phyloP scores from a whole-genome alignment of 2,329 filamentous ascomycete species.

The Macrophomina phaseolina region DNA sequence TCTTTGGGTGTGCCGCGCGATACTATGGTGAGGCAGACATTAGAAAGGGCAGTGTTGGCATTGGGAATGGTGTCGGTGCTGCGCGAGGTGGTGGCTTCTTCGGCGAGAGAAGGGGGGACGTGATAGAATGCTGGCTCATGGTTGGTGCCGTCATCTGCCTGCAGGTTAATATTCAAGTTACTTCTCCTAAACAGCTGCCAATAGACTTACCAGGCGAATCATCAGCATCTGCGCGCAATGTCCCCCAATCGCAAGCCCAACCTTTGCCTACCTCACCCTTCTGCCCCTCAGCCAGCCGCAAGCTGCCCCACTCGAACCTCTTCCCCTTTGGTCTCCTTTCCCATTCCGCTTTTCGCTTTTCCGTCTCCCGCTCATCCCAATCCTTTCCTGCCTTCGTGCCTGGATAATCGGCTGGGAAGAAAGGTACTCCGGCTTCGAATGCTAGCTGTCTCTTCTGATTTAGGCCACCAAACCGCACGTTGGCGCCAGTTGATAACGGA shows the following conservation, averaged over 20 bases:
- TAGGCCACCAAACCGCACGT: slow-evolving; percentile 81
- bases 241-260: slow-evolving; percentile 82
- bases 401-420: slow-evolving; percentile 86
- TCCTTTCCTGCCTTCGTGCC: slow-evolving; percentile 77
- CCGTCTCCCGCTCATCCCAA: slow-evolving; percentile 75
- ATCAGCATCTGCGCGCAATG: not conserved
- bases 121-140: slow-evolving; percentile 4
- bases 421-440: slow-evolving; percentile 78
- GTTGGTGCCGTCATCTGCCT: not conserved
- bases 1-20: slow-evolving; percentile 71
- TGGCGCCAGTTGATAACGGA: slow-evolving; percentile 78
- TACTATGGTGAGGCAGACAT: slow-evolving; percentile 70
- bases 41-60: slow-evolving; percentile 51
- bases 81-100: slow-evolving; percentile 20
- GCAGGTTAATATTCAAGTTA: not conserved
- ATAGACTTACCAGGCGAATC: not conserved
- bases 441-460: slow-evolving; percentile 78
- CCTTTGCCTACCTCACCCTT: slow-evolving; percentile 85
- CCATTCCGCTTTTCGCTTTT: slow-evolving; percentile 69
- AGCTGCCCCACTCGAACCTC: slow-evolving; percentile 72
- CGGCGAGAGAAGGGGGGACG: not conserved
- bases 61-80: slow-evolving; percentile 26
- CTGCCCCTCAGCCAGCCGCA: slow-evolving; percentile 74
- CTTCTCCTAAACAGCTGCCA: not conserved
- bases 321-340: slow-evolving; percentile 81